Conservation (phyloP, 192 early-diverging fungal genomes). For the Geosiphon pyriformis region DNA sequence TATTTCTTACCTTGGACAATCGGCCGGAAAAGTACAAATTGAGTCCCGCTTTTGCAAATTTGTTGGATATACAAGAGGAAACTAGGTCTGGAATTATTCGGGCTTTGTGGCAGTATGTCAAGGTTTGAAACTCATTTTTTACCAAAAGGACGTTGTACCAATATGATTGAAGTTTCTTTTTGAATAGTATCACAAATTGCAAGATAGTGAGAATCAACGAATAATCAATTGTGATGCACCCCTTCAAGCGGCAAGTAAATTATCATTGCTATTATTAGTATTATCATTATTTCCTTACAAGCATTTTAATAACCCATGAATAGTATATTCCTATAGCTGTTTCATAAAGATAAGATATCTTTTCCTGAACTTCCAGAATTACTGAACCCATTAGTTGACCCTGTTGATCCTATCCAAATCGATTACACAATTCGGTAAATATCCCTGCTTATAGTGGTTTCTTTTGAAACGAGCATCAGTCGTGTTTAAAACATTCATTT, state of each 20-base stretch:
- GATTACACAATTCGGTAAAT: conserved; percentile 81
- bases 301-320: neutral
- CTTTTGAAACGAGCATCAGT: no score
- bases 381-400: conserved; percentile 65
- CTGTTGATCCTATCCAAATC: conserved; percentile 82
- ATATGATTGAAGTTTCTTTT: no score
- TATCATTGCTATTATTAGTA: conserved; percentile 9
- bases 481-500: no score
- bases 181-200: conserved; percentile 71
- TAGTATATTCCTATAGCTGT: conserved; percentile 44
- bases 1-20: conserved; percentile 74
- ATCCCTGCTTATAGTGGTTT: neutral
- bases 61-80: conserved; percentile 76
- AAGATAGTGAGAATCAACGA: conserved; percentile 85
- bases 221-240: conserved; percentile 78
- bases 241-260: conserved; percentile 53
- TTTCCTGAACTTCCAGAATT: conserved; percentile 83
- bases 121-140: conserved; percentile 43
- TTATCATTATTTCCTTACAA: neutral
- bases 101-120: conserved; percentile 95
- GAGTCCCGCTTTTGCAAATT: conserved; percentile 59
- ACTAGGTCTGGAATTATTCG: conserved; percentile 71
- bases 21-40: conserved; percentile 80
- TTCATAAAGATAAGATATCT: conserved; percentile 57
- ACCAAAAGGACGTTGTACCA: no score